Base-by-base conservation (phyloP, 75 land plant genomes). In the Cryptomeria japonica region DNA sequence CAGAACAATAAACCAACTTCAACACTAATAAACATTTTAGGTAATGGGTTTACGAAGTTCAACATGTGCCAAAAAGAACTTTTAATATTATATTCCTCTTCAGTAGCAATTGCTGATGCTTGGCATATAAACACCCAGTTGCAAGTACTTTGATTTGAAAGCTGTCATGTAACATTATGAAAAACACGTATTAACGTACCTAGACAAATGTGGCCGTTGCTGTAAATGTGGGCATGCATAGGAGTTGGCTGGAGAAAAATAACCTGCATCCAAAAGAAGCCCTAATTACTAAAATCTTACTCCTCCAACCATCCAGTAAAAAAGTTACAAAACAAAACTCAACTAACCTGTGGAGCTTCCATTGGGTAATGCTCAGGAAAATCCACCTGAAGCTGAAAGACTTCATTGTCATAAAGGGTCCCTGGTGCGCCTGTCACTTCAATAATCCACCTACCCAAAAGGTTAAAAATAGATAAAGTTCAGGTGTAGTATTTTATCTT, bases 341-440 rank as follows among this genome's bases (percentile, higher is more conserved):
- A 64, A 64, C 53, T 39, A 19, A 95, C 99, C 96, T 97, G 97
- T 37, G 99, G 99, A 2, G 99, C 95, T 90, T 97, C 99, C 99
- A 97, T 97, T 19, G 99, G 99, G 88, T 97, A 97, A 88, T 97
- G 95, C 91, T 96, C 99, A 10, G 98, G 99, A 84, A 97, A 97
- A 90, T 97, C 99, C 13, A 97, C 99, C 83, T 97, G 99, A 80
- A 97, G 93, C 89, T 95, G 94, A 83, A 92, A 97, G 11, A 90
- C 90, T 86, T 97, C 99, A 85, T 91, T 91, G 34, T 92, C 93
- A 86, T 96, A 97, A 3, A 97, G 88, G 1, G 97, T 97, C 16
- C 94, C 96, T 1, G 96, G 93, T 11, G 98, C 99, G 34, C 99
- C 99, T 55, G 46, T 89, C 32, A 97, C 96, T 83, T 97, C 99